phyloP scores from a whole-genome alignment of 805 yeast genomes.

The Wickerhamomyces strasburgensis region DNA sequence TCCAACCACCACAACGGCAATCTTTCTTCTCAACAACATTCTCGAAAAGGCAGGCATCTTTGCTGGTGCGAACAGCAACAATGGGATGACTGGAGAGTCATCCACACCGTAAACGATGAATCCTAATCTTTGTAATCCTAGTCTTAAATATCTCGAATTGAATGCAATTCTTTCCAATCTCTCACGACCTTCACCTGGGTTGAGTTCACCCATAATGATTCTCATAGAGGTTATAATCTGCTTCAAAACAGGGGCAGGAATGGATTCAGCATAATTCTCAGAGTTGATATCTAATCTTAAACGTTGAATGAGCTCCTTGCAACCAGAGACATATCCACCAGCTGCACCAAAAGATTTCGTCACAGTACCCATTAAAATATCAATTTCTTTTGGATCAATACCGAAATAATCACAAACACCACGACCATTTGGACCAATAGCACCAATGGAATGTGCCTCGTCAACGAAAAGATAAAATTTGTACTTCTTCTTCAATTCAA shows the following conservation, averaged over 20 bases:
- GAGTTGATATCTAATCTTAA: slow-evolving; percentile 71
- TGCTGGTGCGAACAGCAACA: slow-evolving; percentile 81
- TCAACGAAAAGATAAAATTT: slow-evolving; percentile 88
- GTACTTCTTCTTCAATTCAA: slow-evolving; percentile 78
- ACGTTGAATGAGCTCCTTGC: slow-evolving; percentile 61
- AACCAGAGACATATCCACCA: slow-evolving; percentile 94
- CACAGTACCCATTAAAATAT: slow-evolving; percentile 93
- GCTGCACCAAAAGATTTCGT: slow-evolving; percentile 98
- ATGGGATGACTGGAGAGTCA: slow-evolving; percentile 94
- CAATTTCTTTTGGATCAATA: slow-evolving; percentile 69
- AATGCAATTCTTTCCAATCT: slow-evolving; percentile 91
- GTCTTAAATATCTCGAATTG: slow-evolving; percentile 87
- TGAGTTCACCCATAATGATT: slow-evolving; percentile 74
- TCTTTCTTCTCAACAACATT: slow-evolving; percentile 67
- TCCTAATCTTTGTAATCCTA: slow-evolving; percentile 88
- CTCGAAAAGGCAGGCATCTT: slow-evolving; percentile 93
- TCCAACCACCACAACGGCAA: slow-evolving; percentile 95
- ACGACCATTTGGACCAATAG: slow-evolving; percentile 91
- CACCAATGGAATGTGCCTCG: slow-evolving; percentile 98
- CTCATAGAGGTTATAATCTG: slow-evolving; percentile 80
- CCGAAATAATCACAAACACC: slow-evolving; percentile 95
- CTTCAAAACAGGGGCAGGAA: slow-evolving; percentile 85
- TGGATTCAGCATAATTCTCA: slow-evolving; percentile 74
- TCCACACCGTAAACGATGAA: slow-evolving; percentile 93
- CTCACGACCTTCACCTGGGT: slow-evolving; percentile 91